Percentiles rank a stretch among this genome's conserved stretches.
Evolutionary conservation across 1,284 basidiomycete genomes (phyloP).

Genomic region (Leccinum insolens): DNA sequence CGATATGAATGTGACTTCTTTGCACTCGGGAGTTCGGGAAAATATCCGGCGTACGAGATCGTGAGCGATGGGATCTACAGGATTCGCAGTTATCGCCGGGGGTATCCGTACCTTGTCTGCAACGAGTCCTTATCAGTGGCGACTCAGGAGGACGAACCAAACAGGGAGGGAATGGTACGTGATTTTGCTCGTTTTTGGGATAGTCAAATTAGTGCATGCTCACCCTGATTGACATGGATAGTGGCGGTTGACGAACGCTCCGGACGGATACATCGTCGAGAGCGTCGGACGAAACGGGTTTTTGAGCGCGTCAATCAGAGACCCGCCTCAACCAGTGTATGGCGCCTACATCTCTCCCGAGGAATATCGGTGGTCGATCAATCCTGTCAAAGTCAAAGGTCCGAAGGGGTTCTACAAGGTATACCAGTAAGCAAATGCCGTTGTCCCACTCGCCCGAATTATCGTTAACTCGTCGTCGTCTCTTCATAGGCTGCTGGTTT

Average conservation of each 20-base stretch:
- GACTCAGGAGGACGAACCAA: neutral
- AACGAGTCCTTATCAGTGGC: neutral
- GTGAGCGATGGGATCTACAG: conserved; percentile 13
- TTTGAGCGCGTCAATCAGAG: neutral
- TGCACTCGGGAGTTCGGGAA: neutral
- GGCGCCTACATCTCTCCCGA: neutral
- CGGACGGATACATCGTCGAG: conserved; percentile 9
- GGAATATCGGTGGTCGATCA: conserved; percentile 11
- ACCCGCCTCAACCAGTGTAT: neutral
- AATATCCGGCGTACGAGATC: conserved; percentile 5
- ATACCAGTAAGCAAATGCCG: conserved; percentile 5
- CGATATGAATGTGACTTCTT: conserved; percentile 11
- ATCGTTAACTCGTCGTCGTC: neutral
- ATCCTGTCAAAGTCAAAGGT: conserved; percentile 1
- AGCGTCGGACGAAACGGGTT: neutral
- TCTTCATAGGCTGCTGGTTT: neutral
- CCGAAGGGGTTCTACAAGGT: neutral
- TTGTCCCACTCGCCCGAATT: neutral
- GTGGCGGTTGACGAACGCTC: conserved; percentile 11
- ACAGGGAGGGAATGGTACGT: conserved; percentile 4
- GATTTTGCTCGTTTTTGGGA: neutral
- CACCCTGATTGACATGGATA: neutral
- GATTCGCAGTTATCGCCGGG: conserved; percentile 13
- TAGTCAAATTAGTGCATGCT: neutral
- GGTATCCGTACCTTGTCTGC: neutral